Evolutionary conservation across 2,329 filamentous ascomycete species (phyloP).

Genomic region (Furcasterigmium sp.): DNA sequence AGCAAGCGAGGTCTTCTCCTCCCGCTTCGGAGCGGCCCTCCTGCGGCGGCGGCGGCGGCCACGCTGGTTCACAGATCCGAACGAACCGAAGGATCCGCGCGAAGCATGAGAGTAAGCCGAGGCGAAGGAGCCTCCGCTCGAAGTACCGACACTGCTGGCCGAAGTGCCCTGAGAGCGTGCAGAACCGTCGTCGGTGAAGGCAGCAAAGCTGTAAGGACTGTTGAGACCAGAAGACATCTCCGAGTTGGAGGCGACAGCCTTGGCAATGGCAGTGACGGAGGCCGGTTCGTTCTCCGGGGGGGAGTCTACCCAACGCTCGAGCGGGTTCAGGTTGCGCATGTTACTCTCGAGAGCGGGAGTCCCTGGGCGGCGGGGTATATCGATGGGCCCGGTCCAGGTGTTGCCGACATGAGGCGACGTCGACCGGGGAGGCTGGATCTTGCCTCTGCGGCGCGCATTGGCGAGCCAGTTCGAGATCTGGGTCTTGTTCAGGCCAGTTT

Average conservation of each 20-base stretch:
- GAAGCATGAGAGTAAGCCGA: conserved; percentile 56
- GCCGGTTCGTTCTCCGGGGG: conserved; percentile 57
- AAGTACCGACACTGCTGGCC: conserved; percentile 55
- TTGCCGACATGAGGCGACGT: conserved; percentile 64
- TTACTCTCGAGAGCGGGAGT: conserved; percentile 44
- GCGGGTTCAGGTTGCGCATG: conserved; percentile 42
- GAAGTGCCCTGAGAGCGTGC: conserved; percentile 53
- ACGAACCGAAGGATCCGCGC: conserved; percentile 49
- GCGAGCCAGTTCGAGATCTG: conserved; percentile 93
- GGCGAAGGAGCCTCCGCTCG: conserved; percentile 51
- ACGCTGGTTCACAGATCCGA: conserved; percentile 37
- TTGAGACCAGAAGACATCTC: conserved; percentile 48
- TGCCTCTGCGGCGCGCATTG: conserved; percentile 79
- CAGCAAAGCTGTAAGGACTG: conserved; percentile 51
- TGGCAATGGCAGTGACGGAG: conserved; percentile 52
- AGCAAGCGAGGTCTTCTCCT: conserved; percentile 28
- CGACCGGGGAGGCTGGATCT: conserved; percentile 63
- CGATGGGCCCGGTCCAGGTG: conserved; percentile 57
- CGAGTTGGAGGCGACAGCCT: conserved; percentile 49
- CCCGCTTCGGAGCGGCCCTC: conserved; percentile 32
- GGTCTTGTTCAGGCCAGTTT: conserved; percentile 74
- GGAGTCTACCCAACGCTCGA: conserved; percentile 55
- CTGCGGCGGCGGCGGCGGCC: conserved; percentile 46
- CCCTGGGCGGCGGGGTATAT: conserved; percentile 62
- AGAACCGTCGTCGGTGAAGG: conserved; percentile 56